phyloP scores from a whole-genome alignment of 192 early-diverging fungal species.

The Linnemannia elongata region DNA sequence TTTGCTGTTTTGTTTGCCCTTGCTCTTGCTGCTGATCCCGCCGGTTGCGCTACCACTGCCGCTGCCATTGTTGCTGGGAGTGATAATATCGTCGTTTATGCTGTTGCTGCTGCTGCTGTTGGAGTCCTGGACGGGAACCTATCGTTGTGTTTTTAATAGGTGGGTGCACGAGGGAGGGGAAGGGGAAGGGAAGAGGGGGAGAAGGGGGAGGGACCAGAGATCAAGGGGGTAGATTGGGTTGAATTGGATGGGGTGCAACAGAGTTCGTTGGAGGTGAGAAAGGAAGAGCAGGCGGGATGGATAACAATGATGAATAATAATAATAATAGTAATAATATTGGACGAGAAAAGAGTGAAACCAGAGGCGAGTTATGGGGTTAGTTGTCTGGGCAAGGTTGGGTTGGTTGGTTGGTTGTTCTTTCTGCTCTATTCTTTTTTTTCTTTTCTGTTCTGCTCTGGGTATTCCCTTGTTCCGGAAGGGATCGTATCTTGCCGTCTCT shows the following conservation, averaged over 20 bases:
- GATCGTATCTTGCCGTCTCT: neutral
- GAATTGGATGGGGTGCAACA: neutral
- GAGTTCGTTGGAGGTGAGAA: neutral
- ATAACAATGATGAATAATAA: no score
- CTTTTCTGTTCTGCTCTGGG: neutral
- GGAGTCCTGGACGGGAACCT: slow-evolving; percentile 22
- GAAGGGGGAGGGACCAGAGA: neutral
- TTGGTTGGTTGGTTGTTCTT: no score
- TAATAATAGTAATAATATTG: no score
- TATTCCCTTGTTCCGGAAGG: neutral
- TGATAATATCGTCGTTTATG: neutral
- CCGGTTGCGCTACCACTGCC: neutral
- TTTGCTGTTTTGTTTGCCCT: slow-evolving; percentile 7
- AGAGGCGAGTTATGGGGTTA: no score
- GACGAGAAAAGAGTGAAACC: neutral
- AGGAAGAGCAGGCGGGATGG: neutral
- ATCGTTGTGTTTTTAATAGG: neutral
- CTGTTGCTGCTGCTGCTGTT: slow-evolving; percentile 5
- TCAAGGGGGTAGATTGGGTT: neutral
- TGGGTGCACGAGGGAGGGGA: neutral
- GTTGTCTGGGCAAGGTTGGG: no score
- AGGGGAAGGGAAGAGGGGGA: no score
- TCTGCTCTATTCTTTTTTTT: no score
- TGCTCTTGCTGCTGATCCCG: neutral
- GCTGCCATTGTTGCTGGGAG: neutral